A percentile compares a stretch with the other conserved stretches of the same genome.
phyloP scores from a whole-genome alignment of 2,329 filamentous ascomycete genomes.

The Alternaria arbusti region DNA sequence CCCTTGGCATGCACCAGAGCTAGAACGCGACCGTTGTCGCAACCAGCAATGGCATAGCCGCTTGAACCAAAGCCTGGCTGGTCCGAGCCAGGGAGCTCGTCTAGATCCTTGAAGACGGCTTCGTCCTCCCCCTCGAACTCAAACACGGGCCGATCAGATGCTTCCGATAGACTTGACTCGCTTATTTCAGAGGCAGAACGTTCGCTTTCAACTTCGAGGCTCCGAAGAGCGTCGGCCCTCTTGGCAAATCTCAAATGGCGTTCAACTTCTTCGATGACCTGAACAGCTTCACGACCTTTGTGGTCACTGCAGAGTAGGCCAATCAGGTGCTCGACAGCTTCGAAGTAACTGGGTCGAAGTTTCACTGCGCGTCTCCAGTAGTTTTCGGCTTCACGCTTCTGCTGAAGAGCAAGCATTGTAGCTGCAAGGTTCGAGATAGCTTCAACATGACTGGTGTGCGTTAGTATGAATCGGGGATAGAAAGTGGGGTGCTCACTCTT shows the following conservation, averaged over 20 bases:
- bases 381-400: constrained; percentile 81
- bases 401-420: constrained; percentile 81
- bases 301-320: constrained; percentile 83
- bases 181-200: constrained; percentile 66
- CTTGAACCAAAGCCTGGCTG: constrained; percentile 73
- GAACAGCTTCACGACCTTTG: constrained; percentile 81
- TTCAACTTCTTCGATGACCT: constrained; percentile 86
- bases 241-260: constrained; percentile 64
- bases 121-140: constrained; percentile 58
- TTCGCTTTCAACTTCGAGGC: constrained; percentile 64
- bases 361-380: constrained; percentile 87
- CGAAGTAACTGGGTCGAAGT: constrained; percentile 84
- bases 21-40: constrained; percentile 90
- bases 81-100: constrained; percentile 50
- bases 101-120: constrained; percentile 45
- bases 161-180: constrained; percentile 60
- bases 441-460: constrained; percentile 74
- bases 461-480: constrained; percentile 9
- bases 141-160: constrained; percentile 63
- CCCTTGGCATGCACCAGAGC: constrained; percentile 96
- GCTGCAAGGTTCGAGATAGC: constrained; percentile 93
- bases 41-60: constrained; percentile 82
- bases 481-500: constrained; percentile 50
- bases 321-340: constrained; percentile 93
- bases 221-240: constrained; percentile 56